These are phyloP conservation scores for Flaveria sonorensis DNA, from an alignment of 129 eudicot species.

Conservation along the genomic window DNA sequence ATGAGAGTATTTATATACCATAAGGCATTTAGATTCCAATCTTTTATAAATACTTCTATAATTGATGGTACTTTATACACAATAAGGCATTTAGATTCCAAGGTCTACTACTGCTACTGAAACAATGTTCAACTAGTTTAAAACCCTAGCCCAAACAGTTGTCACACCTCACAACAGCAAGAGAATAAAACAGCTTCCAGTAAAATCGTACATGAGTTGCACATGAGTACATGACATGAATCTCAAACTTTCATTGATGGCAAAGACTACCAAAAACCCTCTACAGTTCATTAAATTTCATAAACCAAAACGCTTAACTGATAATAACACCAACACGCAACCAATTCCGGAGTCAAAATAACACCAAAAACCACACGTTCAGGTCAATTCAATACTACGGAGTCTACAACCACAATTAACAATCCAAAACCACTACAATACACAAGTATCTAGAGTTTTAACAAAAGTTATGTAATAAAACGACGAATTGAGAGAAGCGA, in stretches of 20 bases:
- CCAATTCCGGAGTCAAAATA: background rate
- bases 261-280: background rate
- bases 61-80: background rate
- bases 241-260: background rate
- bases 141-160: conserved; percentile 1
- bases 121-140: background rate
- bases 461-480: background rate
- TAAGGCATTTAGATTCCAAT: background rate
- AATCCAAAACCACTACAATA: conserved; percentile 15
- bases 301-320: conserved; percentile 15
- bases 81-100: background rate
- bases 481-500: conserved; percentile 14
- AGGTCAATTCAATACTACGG: conserved; percentile 15
- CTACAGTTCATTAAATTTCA: conserved; percentile 10
- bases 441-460: conserved; percentile 43
- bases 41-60: background rate
- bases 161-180: background rate
- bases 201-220: background rate
- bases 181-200: background rate
- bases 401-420: conserved; percentile 4
- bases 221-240: background rate
- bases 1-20: background rate
- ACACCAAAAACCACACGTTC: background rate
- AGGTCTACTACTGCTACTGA: background rate
- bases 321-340: background rate